A percentile compares a stretch with the other conserved stretches of the same genome.
These are phyloP conservation scores for Aspergillus sp. DNA, from an alignment of 2,329 filamentous ascomycete genomes.

Conservation along the genomic window DNA sequence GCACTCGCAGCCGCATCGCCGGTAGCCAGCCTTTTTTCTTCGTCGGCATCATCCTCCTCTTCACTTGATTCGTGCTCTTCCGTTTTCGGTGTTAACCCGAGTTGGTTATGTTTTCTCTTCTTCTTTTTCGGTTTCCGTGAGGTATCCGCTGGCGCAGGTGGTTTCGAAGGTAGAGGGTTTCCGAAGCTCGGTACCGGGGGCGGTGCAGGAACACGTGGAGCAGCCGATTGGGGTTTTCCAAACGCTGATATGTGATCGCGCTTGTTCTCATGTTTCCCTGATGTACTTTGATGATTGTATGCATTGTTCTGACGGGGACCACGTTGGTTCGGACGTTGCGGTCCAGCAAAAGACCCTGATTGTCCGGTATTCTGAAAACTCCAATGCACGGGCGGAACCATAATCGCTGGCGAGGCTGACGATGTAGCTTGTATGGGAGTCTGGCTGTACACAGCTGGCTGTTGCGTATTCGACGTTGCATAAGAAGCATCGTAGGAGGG, in stretches of 20 bases:
- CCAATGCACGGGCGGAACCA: slow-evolving; percentile 58
- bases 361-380: slow-evolving; percentile 52
- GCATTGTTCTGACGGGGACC: slow-evolving; percentile 24
- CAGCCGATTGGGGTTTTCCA: slow-evolving; percentile 30
- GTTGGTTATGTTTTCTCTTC: slow-evolving; percentile 47
- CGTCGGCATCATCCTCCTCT: slow-evolving; percentile 47
- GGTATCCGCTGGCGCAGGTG: slow-evolving; percentile 36
- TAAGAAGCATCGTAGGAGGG: slow-evolving; percentile 29
- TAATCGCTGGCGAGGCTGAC: slow-evolving; percentile 41
- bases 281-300: slow-evolving; percentile 20
- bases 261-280: slow-evolving; percentile 30
- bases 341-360: slow-evolving; percentile 46
- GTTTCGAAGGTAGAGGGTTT: slow-evolving; percentile 44
- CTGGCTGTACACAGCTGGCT: slow-evolving; percentile 20
- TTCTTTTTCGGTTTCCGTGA: slow-evolving; percentile 40
- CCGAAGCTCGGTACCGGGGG: slow-evolving; percentile 48
- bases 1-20: slow-evolving; percentile 19
- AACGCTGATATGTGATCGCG: slow-evolving; percentile 40
- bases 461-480: slow-evolving; percentile 22
- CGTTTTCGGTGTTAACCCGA: slow-evolving; percentile 48
- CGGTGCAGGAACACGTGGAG: slow-evolving; percentile 36
- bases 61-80: slow-evolving; percentile 48
- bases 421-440: slow-evolving; percentile 22
- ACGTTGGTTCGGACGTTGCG: slow-evolving; percentile 31
- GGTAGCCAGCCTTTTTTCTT: slow-evolving; percentile 43